Base-by-base conservation (phyloP, 1,284 basidiomycete genomes). In the Microbotryum intermedium region DNA sequence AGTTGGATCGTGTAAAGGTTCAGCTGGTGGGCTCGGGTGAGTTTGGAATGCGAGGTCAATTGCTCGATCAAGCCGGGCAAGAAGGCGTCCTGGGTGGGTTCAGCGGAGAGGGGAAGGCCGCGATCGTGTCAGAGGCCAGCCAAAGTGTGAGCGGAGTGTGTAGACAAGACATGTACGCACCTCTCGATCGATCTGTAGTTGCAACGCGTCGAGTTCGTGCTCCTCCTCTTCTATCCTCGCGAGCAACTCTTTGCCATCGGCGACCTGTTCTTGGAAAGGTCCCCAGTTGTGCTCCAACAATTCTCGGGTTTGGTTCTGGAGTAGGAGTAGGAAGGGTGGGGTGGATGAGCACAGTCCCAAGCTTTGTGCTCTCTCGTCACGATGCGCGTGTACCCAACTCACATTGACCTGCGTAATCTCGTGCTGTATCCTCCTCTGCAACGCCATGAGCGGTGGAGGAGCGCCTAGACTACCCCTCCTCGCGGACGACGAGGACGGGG, bases 261-360 rank as follows among this genome's bases (percentile, higher is more conserved):
- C 48, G 34, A 61, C 42, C 50, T 68, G 66, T 3, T 47, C 25
- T 0, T 42, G 6, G 23, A 68, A 65, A 13, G 55, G 39, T 21
- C 29, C 43, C 66, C 66, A 68, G 3, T 56, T 29, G 29, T 50
- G 47, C 28, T 54, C 49, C 28, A 68, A 25, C 9, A 68, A 49
- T 4, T 34, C 9, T 25, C 56, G 61, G 11, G 64, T 68, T n/a
- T 54, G 34, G 44, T 63, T 59, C 66, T 68, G 57, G n/a, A n/a
- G n/a, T n/a, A n/a, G n/a, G n/a, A n/a, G n/a, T n/a, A n/a, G n/a
- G n/a, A n/a, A n/a, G n/a, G n/a, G n/a, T 10, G n/a, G 6, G 25
- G 5, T 18, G 28, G 28, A 25, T 13, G 34, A 30, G 5, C 29
- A 30, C 18, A 2, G 11, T 39, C 34, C 13, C 18, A 11, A 39